Evolutionary conservation across 768 basidiomycete species (phyloP), one percentile per base, ranked within the genome.

Genomic region (Peribolospora kevripleyi): DNA sequence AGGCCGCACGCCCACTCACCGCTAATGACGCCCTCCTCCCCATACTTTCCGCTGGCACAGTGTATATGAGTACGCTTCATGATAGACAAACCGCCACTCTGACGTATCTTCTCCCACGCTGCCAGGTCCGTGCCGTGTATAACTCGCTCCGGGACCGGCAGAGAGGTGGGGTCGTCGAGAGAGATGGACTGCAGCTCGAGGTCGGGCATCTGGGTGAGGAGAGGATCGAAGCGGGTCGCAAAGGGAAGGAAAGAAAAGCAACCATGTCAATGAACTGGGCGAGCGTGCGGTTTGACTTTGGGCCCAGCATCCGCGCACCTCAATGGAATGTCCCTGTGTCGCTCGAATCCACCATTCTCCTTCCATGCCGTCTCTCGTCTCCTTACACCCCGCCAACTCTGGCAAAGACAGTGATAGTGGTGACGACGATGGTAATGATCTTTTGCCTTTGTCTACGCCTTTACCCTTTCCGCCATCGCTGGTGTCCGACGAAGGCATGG

Each of bases 61-160:
- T 98, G 91, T 45, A 97, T 82, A 63, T 95, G 88, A 63, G 88
- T 91, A 37, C 91, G 73, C 9, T 68, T 73, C 87, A 90, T 93
- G 58, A 58, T 54, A 56, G 59, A 64, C 11, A 66, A 55, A 0
- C 64, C 64, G 2, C 5, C 10, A 63, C 66, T 54, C 43, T 25
- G 25, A 65, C 66, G 60, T 3, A 67, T 57, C 3, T 53, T 42
- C 41, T 67, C 64, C 61, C 62, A 66, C n/a, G 65, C 42, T 40
- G 64, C 64, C 55, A 55, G 60, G 46, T 51, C 62, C 4, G 65
- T 65, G 7, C 66, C 66, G 58, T 67, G 66, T 0, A 67, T 59
- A 66, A 59, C 52, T 58, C 53, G 3, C 66, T 25, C 25, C 25
- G 25, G 25, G 25, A 25, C 25, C 25, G 25, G 25, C 25, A 25